Evolutionary conservation across 306 rosid genomes (phyloP), one percentile per base, ranked within the genome.

Genomic region (Cucurbita maxima): DNA sequence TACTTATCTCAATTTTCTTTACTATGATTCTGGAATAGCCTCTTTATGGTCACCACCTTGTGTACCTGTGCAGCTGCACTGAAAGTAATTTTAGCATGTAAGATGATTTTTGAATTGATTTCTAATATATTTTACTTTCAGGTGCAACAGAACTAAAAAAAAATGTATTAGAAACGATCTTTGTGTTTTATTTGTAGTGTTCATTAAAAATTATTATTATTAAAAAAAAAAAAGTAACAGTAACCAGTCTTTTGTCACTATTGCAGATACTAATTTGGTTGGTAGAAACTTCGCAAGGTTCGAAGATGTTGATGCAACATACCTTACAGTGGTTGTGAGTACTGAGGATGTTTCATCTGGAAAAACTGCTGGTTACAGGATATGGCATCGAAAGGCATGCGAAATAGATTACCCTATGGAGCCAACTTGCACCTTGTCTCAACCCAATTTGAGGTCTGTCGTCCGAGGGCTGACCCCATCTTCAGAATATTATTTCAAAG

Each of bases 301-400:
- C 78, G 96, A 90, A 83, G 92, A 87, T 79, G 81, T 90, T 77
- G 79, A 77, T 12, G 81, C 94, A 50, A 86, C 98, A 72, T 79
- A 86, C 43, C 76, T 90, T 52, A 82, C 88, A 38, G 82, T 92
- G 75, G 73, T 86, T 81, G 80, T 92, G 85, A 83, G 79, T 69
- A 76, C 86, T 19, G 83, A 81, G 74, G 84, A 84, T 72, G 57
- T 80, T 76, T 74, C 62, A 38, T 74, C 74, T 34, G 91, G 82
- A 79, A 75, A 79, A 66, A 72, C 68, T 58, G 76, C 71, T 74
- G 81, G 83, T 79, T 88, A 83, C 82, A 76, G 73, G 71, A 63
- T 92, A 77, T 92, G 98, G 98, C 88, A 92, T 73, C 81, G 96
- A 69, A 87, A 81, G 75, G 85, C 84, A 56, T 76, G 75, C 62